Evolutionary conservation across 1,284 basidiomycete species (phyloP), one percentile per base, ranked within the genome.

Genomic region (Trichosporon sp.): DNA sequence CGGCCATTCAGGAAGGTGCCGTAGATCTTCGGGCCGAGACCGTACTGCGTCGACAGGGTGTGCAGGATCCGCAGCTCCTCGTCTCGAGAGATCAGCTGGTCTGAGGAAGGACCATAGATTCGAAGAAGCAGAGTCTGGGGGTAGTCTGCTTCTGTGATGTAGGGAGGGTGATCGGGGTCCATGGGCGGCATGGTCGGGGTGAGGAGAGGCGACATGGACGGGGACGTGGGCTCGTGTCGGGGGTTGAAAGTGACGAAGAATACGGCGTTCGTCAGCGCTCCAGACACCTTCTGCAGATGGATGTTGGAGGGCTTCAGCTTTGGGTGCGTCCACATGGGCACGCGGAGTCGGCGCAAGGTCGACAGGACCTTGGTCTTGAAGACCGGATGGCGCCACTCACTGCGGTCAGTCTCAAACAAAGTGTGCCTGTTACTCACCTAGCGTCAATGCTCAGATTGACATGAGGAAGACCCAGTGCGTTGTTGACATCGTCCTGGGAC

Each of bases 1-100:
- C 94, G 88, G 36, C 94, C 94, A 78, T 97, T 97, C 70, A 86
- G 85, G 79, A 97, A 96, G 1, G 93, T 96, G 60, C 94, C 94
- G 75, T 91, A 92, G 31, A 97, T 87, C 69, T 86, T 85, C 31
- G 94, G 92, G n/a, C 92, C 94, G 63, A 97, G 89, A 70, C 85
- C 85, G 80, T 94, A 95, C 66, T 83, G 84, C 19, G 90, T 89
- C 34, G 91, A 94, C 57, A 97, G 87, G 54, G 90, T 83, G 79
- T 96, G 91, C 40, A 97, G 86, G 27, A 88, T 90, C 69, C 89
- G 88, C 32, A 96, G 85, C 77, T 96, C 94, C 67, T 85, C 86
- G 14, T 87, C 84, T 23, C 93, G 89, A 65, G 89, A 91, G 72
- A 97, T 92, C 73, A 97, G 86, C 23, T 86, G 84, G 52, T 87